Evolutionary conservation across 164 flowering plant genomes (phyloP).

Genomic region (Aristolochia contorta): DNA sequence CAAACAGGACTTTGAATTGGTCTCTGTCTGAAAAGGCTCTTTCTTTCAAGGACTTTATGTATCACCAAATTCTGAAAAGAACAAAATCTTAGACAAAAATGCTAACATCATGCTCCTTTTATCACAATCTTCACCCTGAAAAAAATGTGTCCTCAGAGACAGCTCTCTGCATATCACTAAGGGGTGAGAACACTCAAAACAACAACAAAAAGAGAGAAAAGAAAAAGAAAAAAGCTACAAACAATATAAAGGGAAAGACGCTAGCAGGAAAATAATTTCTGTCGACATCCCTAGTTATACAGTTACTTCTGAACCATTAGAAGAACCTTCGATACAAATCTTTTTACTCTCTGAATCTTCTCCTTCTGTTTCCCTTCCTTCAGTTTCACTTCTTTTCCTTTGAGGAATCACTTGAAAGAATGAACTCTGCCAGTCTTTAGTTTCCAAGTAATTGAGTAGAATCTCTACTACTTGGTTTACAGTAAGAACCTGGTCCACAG

Average conservation of each 20-base stretch:
- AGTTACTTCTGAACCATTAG: not conserved
- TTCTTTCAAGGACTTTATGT: too few species aligned
- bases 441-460: constrained; percentile 71
- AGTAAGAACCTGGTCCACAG: constrained; percentile 64
- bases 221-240: not conserved
- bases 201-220: too few species aligned
- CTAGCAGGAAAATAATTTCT: not conserved
- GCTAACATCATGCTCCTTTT: too few species aligned
- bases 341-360: constrained; percentile 15
- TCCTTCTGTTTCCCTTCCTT: constrained; percentile 15
- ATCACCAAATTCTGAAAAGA: too few species aligned
- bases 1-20: too few species aligned
- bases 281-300: too few species aligned
- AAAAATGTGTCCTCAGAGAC: too few species aligned
- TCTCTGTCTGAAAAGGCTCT: too few species aligned
- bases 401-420: constrained; percentile 88
- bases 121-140: too few species aligned
- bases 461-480: constrained; percentile 96
- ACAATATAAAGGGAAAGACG: not conserved
- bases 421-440: constrained; percentile 85
- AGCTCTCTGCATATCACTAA: too few species aligned
- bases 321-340: constrained; percentile 4
- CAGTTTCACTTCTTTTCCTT: constrained; percentile 65
- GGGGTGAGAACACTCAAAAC: too few species aligned
- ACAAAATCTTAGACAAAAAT: too few species aligned